Evolutionary conservation across 129 eudicot species (phyloP).

Genomic region (Cynara cardunculus): DNA sequence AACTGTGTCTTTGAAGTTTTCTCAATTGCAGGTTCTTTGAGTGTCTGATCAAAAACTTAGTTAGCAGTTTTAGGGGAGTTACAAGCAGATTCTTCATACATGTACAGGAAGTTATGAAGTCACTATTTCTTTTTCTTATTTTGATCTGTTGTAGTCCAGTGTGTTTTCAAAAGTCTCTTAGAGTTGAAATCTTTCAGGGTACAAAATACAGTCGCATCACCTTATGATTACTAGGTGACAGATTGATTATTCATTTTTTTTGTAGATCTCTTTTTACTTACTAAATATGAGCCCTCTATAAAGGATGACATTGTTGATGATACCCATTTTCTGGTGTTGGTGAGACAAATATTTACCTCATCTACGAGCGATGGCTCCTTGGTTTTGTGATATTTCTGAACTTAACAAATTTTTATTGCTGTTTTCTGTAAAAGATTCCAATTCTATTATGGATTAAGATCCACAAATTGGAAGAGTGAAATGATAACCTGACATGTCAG

Average conservation of each 20-base stretch:
- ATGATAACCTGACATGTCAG: slow-evolving; percentile 5
- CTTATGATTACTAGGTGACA: not conserved
- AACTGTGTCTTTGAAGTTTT: not conserved
- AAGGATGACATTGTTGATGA: not conserved
- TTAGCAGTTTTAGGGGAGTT: not conserved
- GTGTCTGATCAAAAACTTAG: not conserved
- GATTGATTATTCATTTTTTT: not conserved
- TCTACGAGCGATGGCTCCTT: not conserved
- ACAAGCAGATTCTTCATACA: not conserved
- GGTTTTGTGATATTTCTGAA: not conserved
- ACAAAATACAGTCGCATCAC: not conserved
- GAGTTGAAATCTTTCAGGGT: not conserved
- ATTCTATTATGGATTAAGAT: not conserved
- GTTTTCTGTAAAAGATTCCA: not conserved
- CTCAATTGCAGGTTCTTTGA: not conserved
- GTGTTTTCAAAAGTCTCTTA: not conserved
- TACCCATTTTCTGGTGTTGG: not conserved
- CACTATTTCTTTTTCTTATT: not conserved
- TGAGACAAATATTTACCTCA: not conserved
- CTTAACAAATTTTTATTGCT: not conserved
- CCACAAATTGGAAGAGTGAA: not conserved
- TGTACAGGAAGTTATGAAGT: not conserved
- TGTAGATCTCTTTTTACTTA: not conserved
- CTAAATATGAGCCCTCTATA: not conserved
- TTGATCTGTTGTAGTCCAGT: not conserved